Conservation (phyloP, 495 filamentous ascomycete species). For the Hypoxylon trugodes region DNA sequence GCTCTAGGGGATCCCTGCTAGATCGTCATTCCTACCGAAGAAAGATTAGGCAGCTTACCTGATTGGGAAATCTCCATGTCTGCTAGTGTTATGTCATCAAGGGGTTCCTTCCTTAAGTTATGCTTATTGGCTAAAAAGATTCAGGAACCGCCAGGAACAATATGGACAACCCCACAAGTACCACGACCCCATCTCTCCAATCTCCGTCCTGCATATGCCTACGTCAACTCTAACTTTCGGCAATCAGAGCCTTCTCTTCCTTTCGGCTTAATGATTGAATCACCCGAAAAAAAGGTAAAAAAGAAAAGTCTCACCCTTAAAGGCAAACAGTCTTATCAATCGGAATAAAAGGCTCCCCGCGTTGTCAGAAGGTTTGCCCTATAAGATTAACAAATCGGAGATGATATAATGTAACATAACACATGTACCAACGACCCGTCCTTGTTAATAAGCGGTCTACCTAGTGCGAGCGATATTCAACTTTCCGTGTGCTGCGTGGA, state of each 20-base stretch:
- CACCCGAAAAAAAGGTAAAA: no score
- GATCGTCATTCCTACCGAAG: conserved; percentile 38
- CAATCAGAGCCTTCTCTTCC: no score
- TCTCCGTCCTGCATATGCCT: neutral
- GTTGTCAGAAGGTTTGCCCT: neutral
- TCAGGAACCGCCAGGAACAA: conserved; percentile 29
- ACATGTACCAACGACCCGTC: neutral
- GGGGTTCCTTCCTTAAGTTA: conserved; percentile 16
- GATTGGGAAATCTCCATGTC: conserved; percentile 23
- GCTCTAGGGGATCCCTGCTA: conserved; percentile 17
- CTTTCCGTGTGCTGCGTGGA: no score
- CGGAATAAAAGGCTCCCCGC: neutral
- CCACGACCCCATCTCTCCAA: conserved; percentile 17
- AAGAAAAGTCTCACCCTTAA: no score
- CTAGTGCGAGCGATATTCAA: neutral
- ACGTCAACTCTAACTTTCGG: no score
- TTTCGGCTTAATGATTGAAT: no score
- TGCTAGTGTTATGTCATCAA: conserved; percentile 17
- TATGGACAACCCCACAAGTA: conserved; percentile 23
- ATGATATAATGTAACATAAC: neutral
- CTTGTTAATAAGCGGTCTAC: neutral
- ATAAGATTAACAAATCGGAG: neutral
- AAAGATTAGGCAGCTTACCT: conserved; percentile 15
- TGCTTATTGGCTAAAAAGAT: conserved; percentile 23
- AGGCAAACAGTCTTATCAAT: no score